Evolutionary conservation across 2,329 filamentous ascomycete species (phyloP), one percentile per base, ranked within the genome.

Genomic region (Xylaria sp.): DNA sequence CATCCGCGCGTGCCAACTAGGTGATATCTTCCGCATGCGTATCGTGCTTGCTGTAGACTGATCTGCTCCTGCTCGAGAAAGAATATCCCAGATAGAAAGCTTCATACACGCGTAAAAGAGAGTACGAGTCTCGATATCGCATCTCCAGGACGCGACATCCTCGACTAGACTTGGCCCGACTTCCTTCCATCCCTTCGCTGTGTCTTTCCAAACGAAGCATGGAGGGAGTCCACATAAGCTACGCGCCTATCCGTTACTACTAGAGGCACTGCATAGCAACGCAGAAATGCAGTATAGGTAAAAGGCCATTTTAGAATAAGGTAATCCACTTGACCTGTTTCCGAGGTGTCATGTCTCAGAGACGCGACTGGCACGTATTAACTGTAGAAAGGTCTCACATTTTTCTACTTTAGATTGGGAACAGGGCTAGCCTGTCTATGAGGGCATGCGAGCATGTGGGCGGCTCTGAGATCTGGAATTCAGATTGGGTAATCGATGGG

Each of bases 311-410:
- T 9, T 25, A 38, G 38, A 49, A 50, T 25, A 19, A 31, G 21
- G 42, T 14, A 37, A 37, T 19, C 33, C 47, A n/a, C 49, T 46
- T 55, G 54, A 38, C 49, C 58, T 19, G 43, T 51, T 58, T 45
- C 15, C 45, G 55, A 31, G 19, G 4, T 31, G 28, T 31, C 14
- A 14, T 45, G 47, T 54, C 46, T 58, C 37, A 4, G 14, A 15
- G 19, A 57, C 64, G 58, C 61, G 64, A 61, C 64, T 65, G 58
- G 64, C 61, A 65, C 64, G 64, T 58, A 60, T 46, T 42, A 57
- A n/a, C 46, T 42, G 45, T 57, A 53, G 25, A 57, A 23, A 40
- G 12, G 57, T 64, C 53, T 59, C 50, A 61, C 19, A 55, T 12
- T 37, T 28, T n/a, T 21, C 28, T 9, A 31, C 28, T 31, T 31